Base-by-base conservation (phyloP, 2,329 filamentous ascomycete species). In the Allantophomopsis cytisporea region DNA sequence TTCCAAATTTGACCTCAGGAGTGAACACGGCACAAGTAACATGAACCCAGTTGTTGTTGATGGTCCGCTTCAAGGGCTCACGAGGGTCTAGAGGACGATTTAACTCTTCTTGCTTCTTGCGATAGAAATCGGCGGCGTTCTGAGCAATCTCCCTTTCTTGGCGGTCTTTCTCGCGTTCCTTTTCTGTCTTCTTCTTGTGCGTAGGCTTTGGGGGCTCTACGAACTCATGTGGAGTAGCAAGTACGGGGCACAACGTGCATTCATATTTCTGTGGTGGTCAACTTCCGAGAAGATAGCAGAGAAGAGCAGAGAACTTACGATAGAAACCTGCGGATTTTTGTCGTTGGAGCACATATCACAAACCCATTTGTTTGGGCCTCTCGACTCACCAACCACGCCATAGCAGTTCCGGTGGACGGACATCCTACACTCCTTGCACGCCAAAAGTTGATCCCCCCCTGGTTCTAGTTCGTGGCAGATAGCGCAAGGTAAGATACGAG, bases 21-120 rank as follows among this genome's bases (percentile, higher is more conserved):
- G 83, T 88, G 78, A 85, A 96, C 14, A 94, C 68, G 1, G 91
- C 88, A 54, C 91, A 98, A 31, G 82, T 80, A 20, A 96, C 86
- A 56, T 98, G 91, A 13, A 95, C 85, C 91, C 91, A 98, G 54
- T 96, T 96, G 62, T 96, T 96, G 56, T 93, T 87, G 4, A 83
- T 84, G 0, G 91, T 98, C 37, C 85, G 77, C 62, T 98, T 98
- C 45, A 98, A 66, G 3, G 91, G 82, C 56, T 96, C 91, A 36
- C 91, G 76, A 18, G 91, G 91, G 47, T 85, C 75, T 30, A 81
- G 61, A 1, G 91, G 89, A 36, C 88, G 82, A 49, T 87, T 86
- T 51, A 81, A 76, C 44, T 89, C 82, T 54, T 85, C 76, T 60
- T 98, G 89, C 53, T 76, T 80, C 55, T 82, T 82, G 32, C 76